Base-by-base conservation (phyloP, 352 stramenopile genomes). In the Phytophthora idaei region DNA sequence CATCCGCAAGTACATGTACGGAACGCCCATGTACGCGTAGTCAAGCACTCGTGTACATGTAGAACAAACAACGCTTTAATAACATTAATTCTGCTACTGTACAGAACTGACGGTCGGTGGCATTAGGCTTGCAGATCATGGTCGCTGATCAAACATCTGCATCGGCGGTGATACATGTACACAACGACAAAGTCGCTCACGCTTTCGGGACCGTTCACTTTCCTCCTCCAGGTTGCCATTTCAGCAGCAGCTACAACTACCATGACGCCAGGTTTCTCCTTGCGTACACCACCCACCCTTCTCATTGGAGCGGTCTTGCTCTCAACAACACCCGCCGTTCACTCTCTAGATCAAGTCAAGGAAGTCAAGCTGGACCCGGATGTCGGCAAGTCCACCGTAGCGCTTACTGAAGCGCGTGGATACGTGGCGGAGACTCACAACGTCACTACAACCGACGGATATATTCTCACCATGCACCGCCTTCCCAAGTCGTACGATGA, bases 401-500 rank as follows among this genome's bases (percentile, higher is more conserved):
- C 71, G 49, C 58, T 78, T 4, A 67, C 76, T 42, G 28, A 66
- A 51, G 56, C 67, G 5, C 74, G 78, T n/a, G 79, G 79, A 1
- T 88, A 85, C 57, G 64, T 60, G 27, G 71, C 72, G 7, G 79
- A 88, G 44, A 66, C 64, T 21, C 75, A 86, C 65, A 60, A 75
- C 5, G 77, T 81, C 4, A 76, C 69, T 21, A 86, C 77, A 9
- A 51, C 55, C 1, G 77, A 88, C 55, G 69, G 77, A 25, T 88
- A 86, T 57, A 72, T 87, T 61, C 74, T 84, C 44, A 86, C 75
- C 1, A 72, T 88, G 73, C 80, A 81, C 54, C 77, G 77, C 48
- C 58, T 88, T 3, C 79, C 74, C 3, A 80, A 78, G 29, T 78
- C 72, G n/a, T 83, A 77, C 64, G 53, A 41, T n/a, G 68, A 76